Evolutionary conservation across 768 basidiomycete species (phyloP).

Genomic region (Boletus vermiculosoides): DNA sequence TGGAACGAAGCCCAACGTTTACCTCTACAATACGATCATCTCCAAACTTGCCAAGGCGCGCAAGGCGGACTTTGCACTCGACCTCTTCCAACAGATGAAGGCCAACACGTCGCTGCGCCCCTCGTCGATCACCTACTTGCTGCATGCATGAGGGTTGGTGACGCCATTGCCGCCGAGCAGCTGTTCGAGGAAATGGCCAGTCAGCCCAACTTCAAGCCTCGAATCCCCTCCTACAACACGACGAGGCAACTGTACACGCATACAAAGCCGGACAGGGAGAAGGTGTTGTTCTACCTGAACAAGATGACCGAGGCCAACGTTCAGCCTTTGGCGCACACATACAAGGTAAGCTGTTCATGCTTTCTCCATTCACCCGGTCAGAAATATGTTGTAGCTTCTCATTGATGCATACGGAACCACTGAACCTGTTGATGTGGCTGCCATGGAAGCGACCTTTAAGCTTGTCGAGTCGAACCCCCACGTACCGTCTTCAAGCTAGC

Average conservation of each 20-base stretch:
- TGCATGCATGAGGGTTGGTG: conserved; percentile 92
- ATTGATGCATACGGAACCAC: conserved; percentile 86
- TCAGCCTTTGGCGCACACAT: conserved; percentile 84
- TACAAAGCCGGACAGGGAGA: conserved; percentile 82
- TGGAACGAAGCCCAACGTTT: conserved; percentile 75
- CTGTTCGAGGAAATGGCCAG: conserved; percentile 84
- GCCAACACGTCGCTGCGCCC: conserved; percentile 49
- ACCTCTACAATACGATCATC: conserved; percentile 96
- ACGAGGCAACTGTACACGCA: conserved; percentile 97
- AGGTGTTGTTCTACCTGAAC: conserved; percentile 74
- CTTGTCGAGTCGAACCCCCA: conserved; percentile 45
- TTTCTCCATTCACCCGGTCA: not conserved
- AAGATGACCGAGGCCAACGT: conserved; percentile 61
- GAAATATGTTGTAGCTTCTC: conserved; percentile 54
- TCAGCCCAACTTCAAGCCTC: conserved; percentile 73
- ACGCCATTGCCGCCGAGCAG: conserved; percentile 73
- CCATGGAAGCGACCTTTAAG: conserved; percentile 74
- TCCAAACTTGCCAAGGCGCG: conserved; percentile 92
- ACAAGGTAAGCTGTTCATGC: conserved; percentile 60
- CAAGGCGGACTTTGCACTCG: too few species aligned
- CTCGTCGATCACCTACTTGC: conserved; percentile 91
- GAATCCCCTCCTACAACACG: conserved; percentile 94
- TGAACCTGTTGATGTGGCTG: conserved; percentile 71
- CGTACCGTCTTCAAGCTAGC: too few species aligned
- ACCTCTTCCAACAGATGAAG: conserved; percentile 89